Conservation (phyloP, 2,329 filamentous ascomycete species). For the Trichoderma cornu-damae region DNA sequence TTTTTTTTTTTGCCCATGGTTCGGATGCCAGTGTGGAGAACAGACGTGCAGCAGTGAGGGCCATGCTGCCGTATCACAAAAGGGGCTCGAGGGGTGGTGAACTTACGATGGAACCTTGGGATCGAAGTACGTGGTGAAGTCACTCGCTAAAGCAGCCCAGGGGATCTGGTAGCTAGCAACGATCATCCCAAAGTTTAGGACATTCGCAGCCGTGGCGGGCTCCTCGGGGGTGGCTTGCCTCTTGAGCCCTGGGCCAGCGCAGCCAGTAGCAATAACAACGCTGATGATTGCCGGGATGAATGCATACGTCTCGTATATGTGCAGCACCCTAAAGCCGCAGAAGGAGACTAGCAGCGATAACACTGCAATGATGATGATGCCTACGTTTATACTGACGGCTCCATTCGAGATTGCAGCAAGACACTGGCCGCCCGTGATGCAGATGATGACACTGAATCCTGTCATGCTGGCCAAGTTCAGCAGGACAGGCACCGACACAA, state of each 20-base stretch:
- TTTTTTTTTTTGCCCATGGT: background rate
- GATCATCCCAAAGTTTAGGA: slow-evolving; percentile 55
- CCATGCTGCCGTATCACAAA: background rate
- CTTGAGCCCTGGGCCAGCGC: slow-evolving; percentile 45
- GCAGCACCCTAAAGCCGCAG: slow-evolving; percentile 53
- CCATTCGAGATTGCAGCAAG: slow-evolving; percentile 49
- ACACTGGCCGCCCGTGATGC: slow-evolving; percentile 56
- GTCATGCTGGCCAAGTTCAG: slow-evolving; percentile 59
- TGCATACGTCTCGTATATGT: slow-evolving; percentile 54
- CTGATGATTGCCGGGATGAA: slow-evolving; percentile 52
- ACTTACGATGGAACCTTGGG: slow-evolving; percentile 49
- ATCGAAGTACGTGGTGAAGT: slow-evolving; percentile 57
- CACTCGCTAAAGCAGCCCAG: slow-evolving; percentile 54
- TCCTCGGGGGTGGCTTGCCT: slow-evolving; percentile 41
- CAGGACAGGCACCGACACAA: slow-evolving; percentile 55
- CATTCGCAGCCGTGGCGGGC: slow-evolving; percentile 40
- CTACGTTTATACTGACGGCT: slow-evolving; percentile 47
- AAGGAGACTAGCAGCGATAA: slow-evolving; percentile 57
- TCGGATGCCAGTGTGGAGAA: background rate
- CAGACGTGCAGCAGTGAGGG: background rate
- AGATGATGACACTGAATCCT: slow-evolving; percentile 59
- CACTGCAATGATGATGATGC: slow-evolving; percentile 57
- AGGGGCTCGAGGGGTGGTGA: background rate
- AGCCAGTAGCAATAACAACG: slow-evolving; percentile 51
- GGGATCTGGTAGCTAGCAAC: slow-evolving; percentile 61